Evolutionary conservation across 2,329 filamentous ascomycete genomes (phyloP).

Genomic region (Apiospora malaysiana): DNA sequence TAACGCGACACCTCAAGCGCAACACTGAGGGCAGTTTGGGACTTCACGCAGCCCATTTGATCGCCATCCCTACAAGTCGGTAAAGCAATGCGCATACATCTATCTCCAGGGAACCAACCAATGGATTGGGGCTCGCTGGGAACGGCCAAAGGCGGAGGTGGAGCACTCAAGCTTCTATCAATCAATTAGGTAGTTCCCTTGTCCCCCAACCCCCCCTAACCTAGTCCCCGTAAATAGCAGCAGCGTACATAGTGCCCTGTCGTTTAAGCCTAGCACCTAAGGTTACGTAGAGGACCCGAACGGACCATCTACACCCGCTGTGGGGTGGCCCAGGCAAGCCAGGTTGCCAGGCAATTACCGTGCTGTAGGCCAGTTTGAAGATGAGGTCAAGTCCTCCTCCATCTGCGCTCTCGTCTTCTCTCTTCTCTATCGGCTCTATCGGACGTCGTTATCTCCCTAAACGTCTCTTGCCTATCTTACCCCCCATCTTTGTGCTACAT

Average conservation of each 20-base stretch:
- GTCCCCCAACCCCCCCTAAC: too few species aligned
- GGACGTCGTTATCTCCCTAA: not conserved
- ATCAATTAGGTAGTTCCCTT: too few species aligned
- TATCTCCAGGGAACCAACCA: not conserved
- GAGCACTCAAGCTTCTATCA: not conserved
- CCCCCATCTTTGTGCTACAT: too few species aligned
- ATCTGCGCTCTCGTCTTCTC: not conserved
- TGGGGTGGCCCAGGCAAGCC: not conserved
- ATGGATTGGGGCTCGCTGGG: not conserved
- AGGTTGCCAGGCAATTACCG: too few species aligned
- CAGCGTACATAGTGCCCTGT: not conserved
- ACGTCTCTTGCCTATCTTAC: not conserved
- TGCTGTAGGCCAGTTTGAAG: not conserved
- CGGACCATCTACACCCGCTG: not conserved
- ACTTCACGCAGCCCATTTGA: not conserved
- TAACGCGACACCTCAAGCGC: not conserved
- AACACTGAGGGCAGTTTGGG: not conserved
- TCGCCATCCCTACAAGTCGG: not conserved
- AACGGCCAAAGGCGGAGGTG: slow-evolving; percentile 14
- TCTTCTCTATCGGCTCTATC: not conserved
- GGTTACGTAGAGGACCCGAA: not conserved
- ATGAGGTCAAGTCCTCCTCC: not conserved
- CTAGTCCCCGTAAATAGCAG: too few species aligned
- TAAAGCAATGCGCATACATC: not conserved
- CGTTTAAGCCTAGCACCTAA: not conserved